These are phyloP conservation scores for Diaporthe ilicicola DNA, from an alignment of 2,329 filamentous ascomycete species.

Conservation along the genomic window DNA sequence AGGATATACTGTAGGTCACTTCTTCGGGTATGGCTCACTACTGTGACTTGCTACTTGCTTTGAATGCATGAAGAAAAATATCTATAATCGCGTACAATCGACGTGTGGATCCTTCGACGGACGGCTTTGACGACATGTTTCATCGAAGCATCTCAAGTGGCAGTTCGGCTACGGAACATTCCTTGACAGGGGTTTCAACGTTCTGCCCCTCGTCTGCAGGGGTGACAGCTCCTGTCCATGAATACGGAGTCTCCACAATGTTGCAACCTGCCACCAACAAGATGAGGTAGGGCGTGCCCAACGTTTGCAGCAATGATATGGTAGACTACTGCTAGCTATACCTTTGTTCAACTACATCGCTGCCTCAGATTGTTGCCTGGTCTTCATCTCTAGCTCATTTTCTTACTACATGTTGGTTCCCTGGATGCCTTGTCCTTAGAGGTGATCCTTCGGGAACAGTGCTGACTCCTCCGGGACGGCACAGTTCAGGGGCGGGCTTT, in stretches of 20 bases:
- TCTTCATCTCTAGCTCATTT: not conserved
- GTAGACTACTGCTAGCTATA: not conserved
- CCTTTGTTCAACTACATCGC: too few relatives aligned
- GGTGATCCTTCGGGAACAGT: not conserved
- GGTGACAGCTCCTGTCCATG: not conserved
- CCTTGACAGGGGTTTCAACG: not conserved
- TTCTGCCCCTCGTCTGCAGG: slow-evolving; percentile 11
- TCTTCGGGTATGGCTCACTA: too few relatives aligned
- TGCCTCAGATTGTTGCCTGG: too few relatives aligned
- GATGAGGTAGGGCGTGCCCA: not conserved
- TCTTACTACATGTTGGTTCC: not conserved
- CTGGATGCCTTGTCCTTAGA: not conserved
- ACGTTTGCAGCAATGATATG: not conserved
- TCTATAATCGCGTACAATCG: too few relatives aligned
- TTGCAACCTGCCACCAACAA: not conserved
- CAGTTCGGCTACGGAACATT: not conserved
- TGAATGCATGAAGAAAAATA: too few relatives aligned
- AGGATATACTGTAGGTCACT: too few relatives aligned
- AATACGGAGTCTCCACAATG: not conserved
- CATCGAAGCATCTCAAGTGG: not conserved
- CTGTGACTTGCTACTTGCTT: too few relatives aligned
- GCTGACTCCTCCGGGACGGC: not conserved
- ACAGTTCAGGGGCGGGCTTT: not conserved
- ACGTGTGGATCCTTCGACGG: not conserved
- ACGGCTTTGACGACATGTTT: not conserved